Base-by-base conservation (phyloP, 805 yeast genomes). In the Isabelozyma rhagii region DNA sequence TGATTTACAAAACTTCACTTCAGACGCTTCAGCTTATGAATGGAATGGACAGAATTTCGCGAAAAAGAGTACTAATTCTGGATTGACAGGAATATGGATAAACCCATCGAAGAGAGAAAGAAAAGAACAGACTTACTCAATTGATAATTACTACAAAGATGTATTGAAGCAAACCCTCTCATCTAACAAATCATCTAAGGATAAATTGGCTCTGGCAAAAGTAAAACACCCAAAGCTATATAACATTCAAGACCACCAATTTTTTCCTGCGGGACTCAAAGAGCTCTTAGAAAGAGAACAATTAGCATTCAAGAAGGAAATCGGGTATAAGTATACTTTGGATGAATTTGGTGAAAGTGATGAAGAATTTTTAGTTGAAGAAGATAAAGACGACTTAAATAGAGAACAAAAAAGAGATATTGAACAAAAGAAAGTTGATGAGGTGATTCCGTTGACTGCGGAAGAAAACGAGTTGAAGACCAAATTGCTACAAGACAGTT, bases 31-130 rank as follows among this genome's bases (percentile, higher is more conserved):
- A 0, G 94, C 97, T 0, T 93, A 93, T 67, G 97, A 92, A 67
- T 93, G 99, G 99, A 91, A 94, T 61, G 99, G 99, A 14, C 79
- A 85, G 57, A 85, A 87, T 58, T 87, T 85, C 64, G 91, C 93
- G 52, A 81, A 83, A 58, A 73, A 68, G 50, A 73, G 68, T 15
- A 58, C 53, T 36, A 69, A 71, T n/a, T 72, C 73, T 34, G 63
- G 61, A 5, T 50, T 62, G 31, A 73, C 68, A 7, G 71, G 78
- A 44, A 68, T 78, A 3, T 87, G 92, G 89, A 81, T 87, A 31
- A 86, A 87, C 57, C 94, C 93, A 0, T 72, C 87, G 0, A 83
- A 82, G 57, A 76, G 94, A 66, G 89, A 87, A 60, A 71, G 92
- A 54, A 87, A 86, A 55, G 92, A 87, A 54, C 90, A 86, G 56